A percentile compares a stretch with the other conserved stretches of the same genome.
phyloP scores from a whole-genome alignment of 176 grass and related monocot species.

The Sorghum bicolor region DNA sequence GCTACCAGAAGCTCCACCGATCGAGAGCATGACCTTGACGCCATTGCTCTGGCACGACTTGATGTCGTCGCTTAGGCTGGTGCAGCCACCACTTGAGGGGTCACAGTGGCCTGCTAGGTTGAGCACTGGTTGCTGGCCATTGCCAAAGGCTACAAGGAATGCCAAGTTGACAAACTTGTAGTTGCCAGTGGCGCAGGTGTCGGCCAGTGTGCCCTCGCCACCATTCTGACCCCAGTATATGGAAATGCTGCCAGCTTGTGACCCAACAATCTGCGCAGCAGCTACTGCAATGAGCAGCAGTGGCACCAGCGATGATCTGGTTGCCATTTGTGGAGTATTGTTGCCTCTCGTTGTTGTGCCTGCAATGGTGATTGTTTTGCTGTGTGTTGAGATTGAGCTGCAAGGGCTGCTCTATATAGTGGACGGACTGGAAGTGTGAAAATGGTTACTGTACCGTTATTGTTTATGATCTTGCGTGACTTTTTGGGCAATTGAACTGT shows the following conservation, averaged over 20 bases:
- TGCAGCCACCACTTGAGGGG: conserved; percentile 33
- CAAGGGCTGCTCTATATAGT: background rate
- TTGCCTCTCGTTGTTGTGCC: background rate
- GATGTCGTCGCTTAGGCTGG: conserved; percentile 31
- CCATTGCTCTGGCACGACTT: conserved; percentile 40
- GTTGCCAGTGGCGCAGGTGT: conserved; percentile 24
- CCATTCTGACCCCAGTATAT: conserved; percentile 54
- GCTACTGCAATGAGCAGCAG: conserved; percentile 28
- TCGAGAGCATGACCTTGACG: conserved; percentile 63
- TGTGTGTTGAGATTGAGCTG: background rate
- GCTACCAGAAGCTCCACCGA: conserved; percentile 25
- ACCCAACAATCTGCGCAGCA: background rate
- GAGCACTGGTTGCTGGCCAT: conserved; percentile 39
- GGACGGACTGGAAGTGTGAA: background rate
- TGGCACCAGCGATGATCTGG: background rate
- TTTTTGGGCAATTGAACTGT: background rate
- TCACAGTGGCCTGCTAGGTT: conserved; percentile 66
- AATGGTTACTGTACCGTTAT: background rate
- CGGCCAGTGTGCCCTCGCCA: conserved; percentile 23
- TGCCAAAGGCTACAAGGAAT: conserved; percentile 49
- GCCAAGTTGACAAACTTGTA: conserved; percentile 48
- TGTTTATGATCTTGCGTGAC: background rate
- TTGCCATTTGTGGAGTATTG: conserved; percentile 1
- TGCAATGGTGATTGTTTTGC: background rate
- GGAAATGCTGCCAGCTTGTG: conserved; percentile 22